Conservation (phyloP, 495 filamentous ascomycete genomes). For the Alectoria sarmentosa region DNA sequence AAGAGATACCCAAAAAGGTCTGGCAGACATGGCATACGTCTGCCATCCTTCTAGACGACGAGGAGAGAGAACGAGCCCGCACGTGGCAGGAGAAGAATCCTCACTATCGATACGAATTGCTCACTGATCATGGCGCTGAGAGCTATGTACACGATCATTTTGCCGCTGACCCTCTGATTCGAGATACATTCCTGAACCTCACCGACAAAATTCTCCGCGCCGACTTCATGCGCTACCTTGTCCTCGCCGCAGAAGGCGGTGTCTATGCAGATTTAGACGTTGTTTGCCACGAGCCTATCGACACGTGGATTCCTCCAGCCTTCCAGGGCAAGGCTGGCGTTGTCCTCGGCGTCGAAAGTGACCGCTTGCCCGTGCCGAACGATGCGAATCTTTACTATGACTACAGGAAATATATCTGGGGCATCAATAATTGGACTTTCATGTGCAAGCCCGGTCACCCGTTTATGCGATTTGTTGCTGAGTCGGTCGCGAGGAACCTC, state of each 20-base stretch:
- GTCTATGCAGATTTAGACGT: slow-evolving; percentile 36
- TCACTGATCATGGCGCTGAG: slow-evolving; percentile 55
- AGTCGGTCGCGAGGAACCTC: slow-evolving; percentile 55
- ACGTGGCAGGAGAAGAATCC: slow-evolving; percentile 55
- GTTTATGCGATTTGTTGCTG: slow-evolving; percentile 54
- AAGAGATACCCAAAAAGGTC: slow-evolving; percentile 38
- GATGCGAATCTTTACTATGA: slow-evolving; percentile 54
- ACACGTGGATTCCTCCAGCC: slow-evolving; percentile 39
- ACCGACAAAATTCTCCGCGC: slow-evolving; percentile 52
- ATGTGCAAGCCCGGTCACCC: slow-evolving; percentile 54
- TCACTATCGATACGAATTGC: slow-evolving; percentile 52
- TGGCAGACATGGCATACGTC: slow-evolving; percentile 65
- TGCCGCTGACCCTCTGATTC: slow-evolving; percentile 47
- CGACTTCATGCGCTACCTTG: slow-evolving; percentile 47
- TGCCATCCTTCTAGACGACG: slow-evolving; percentile 48
- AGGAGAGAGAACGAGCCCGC: slow-evolving; percentile 45
- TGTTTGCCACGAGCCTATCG: slow-evolving; percentile 38
- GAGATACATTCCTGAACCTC: slow-evolving; percentile 48
- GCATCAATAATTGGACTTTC: slow-evolving; percentile 62
- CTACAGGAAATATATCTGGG: slow-evolving; percentile 49
- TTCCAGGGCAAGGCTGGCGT: slow-evolving; percentile 45
- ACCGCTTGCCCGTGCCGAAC: slow-evolving; percentile 43
- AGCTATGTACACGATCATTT: slow-evolving; percentile 54
- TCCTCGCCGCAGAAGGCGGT: slow-evolving; percentile 48
- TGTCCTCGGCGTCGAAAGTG: slow-evolving; percentile 43